Conservation (phyloP, 148 eudicot species). For the Amaranthus palmeri region DNA sequence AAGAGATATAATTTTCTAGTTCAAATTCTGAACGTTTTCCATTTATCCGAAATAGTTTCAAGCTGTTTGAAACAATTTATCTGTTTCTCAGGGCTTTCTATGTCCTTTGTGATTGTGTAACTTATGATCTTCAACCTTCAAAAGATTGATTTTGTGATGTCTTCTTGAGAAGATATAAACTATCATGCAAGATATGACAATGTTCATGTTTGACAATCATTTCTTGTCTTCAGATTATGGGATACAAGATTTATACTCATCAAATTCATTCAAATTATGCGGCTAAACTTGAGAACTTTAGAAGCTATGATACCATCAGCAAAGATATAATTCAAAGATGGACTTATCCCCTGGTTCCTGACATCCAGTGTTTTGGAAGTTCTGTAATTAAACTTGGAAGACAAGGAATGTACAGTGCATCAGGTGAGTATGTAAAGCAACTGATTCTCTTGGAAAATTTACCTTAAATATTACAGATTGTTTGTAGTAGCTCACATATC, state of each 20-base stretch:
- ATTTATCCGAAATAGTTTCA: too few relatives aligned
- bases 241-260: constrained; percentile 90
- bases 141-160: background rate
- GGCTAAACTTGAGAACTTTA: constrained; percentile 81
- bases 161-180: background rate
- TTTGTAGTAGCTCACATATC: background rate
- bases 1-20: too few relatives aligned
- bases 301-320: constrained; percentile 88
- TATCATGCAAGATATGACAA: background rate
- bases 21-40: too few relatives aligned
- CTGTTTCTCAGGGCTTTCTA: background rate
- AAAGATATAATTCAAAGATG: constrained; percentile 96
- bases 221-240: constrained; percentile 70
- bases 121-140: background rate
- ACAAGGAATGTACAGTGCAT: constrained; percentile 73
- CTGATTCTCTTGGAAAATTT: constrained; percentile 1
- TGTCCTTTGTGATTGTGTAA: background rate
- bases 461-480: background rate
- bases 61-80: too few relatives aligned
- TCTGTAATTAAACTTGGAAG: constrained; percentile 66
- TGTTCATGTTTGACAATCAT: background rate
- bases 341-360: constrained; percentile 95
- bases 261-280: constrained; percentile 90
- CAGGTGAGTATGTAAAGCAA: constrained; percentile 43
- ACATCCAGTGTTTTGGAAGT: constrained; percentile 63